Conservation (phyloP, 805 yeast genomes). For the Starmerella stellata region DNA sequence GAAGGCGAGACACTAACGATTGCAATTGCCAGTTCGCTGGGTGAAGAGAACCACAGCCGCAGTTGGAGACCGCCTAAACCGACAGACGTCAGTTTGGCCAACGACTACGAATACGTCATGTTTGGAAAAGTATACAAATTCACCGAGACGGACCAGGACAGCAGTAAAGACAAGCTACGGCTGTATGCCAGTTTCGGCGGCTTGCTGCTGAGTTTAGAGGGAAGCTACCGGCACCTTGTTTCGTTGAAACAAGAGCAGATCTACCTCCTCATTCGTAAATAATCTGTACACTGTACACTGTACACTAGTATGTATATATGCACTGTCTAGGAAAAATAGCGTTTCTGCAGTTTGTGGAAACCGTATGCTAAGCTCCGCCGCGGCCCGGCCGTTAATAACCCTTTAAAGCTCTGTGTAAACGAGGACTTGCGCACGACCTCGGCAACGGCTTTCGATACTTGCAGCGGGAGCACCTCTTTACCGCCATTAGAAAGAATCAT, state of each 20-base stretch:
- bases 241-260: slow-evolving; percentile 85
- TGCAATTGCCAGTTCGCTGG: slow-evolving; percentile 64
- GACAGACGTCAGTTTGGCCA: slow-evolving; percentile 73
- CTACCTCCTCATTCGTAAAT: slow-evolving; percentile 71
- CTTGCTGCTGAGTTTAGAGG: slow-evolving; percentile 79
- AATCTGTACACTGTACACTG: slow-evolving; percentile 10
- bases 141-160: slow-evolving; percentile 43
- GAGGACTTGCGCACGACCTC: slow-evolving; percentile 54
- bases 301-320: not conserved
- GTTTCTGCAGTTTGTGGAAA: slow-evolving; percentile 16
- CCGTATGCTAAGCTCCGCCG: slow-evolving; percentile 13
- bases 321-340: slow-evolving; percentile 3
- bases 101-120: slow-evolving; percentile 96
- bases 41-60: slow-evolving; percentile 32
- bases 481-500: slow-evolving; percentile 22
- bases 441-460: slow-evolving; percentile 28
- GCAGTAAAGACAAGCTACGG: slow-evolving; percentile 38
- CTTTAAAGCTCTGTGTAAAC: slow-evolving; percentile 58
- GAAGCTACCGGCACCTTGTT: slow-evolving; percentile 77
- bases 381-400: slow-evolving; percentile 69
- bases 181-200: slow-evolving; percentile 96
- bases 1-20: slow-evolving; percentile 64
- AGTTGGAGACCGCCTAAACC: slow-evolving; percentile 74
- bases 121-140: slow-evolving; percentile 93
- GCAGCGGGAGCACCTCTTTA: slow-evolving; percentile 6